A percentile compares a stretch with the other conserved stretches of the same genome.
Conservation (phyloP, 306 rosid genomes). For the Medicago lupulina region DNA sequence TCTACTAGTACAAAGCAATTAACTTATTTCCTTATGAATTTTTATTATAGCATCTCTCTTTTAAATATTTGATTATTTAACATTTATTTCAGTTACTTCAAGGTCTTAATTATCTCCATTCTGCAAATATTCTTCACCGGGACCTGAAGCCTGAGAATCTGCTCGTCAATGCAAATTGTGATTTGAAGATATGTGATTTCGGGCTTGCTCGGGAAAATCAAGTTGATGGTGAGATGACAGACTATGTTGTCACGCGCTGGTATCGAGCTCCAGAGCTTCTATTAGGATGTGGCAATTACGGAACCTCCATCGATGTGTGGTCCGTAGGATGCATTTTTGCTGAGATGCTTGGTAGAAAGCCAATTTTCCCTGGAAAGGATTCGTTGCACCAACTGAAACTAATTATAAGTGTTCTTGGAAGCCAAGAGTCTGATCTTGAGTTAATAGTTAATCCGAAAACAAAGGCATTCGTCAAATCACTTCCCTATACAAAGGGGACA, state of each 20-base stretch:
- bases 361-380: not conserved
- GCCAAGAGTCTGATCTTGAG: not conserved
- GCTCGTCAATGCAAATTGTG: not conserved
- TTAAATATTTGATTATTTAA: too few relatives aligned
- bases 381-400: not conserved
- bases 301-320: not conserved
- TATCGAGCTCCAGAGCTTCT: conserved; percentile 2
- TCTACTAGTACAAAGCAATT: too few relatives aligned
- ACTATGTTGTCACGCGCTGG: not conserved
- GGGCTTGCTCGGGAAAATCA: not conserved
- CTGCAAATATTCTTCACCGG: not conserved
- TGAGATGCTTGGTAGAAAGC: not conserved
- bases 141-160: not conserved
- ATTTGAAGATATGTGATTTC: not conserved
- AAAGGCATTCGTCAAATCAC: not conserved
- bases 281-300: not conserved
- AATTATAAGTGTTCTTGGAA: not conserved
- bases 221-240: not conserved
- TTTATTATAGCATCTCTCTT: too few relatives aligned
- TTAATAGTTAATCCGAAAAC: not conserved
- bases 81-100: not conserved
- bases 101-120: not conserved
- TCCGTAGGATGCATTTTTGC: not conserved
- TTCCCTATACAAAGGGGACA: not conserved
- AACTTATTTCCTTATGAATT: too few relatives aligned